Base-by-base conservation (phyloP, 1,284 basidiomycete species). In the Cryptococcus amylolentus region DNA sequence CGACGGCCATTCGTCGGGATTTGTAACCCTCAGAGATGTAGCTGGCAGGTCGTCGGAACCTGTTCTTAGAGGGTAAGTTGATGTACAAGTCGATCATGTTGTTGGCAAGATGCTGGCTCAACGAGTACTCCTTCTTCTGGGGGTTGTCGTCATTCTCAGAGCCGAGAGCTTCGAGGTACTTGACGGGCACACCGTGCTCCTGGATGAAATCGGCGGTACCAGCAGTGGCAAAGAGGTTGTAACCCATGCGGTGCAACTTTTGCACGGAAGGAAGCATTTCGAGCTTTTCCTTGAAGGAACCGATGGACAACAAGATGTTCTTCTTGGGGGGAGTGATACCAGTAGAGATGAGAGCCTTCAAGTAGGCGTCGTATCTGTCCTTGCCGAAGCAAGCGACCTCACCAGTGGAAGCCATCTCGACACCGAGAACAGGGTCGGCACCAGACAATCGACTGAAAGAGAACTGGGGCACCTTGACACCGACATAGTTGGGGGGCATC, bases 51-150 rank as follows among this genome's bases (percentile, higher is more conserved):
- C 96, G 89, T 62, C 96, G 89, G 78, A 93, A 98, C 73, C 94
- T 86, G 79, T 99, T 98, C 81, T 93, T 97, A 46, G 93, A 98
- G 2, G 96, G 96, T 67, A 99, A 80, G 77, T 98, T 98, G 85
- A 99, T 97, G 79, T 98, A 99, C 84, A 98, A 89, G 78, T 97
- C 93, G 73, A 97, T 96, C 67, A 95, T 80, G 76, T 95, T 94
- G 79, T 96, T 95, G 51, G 90, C 92, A 57, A 97, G 80, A 79
- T 97, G 93, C 76, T 95, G 91, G 7, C 89, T 91, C 54, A 97
- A 81, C 2, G 93, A 97, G 77, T 96, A 97, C 75, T 97, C 94
- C 4, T 90, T 89, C 77, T 97, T 97, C 76, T 93, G 89, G 64
- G 86, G 80, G 74, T 86, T 86, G 42, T 64, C 65, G 45, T 82